Evolutionary conservation across 805 yeast genomes (phyloP).

Genomic region (Lipomyces sp.): DNA sequence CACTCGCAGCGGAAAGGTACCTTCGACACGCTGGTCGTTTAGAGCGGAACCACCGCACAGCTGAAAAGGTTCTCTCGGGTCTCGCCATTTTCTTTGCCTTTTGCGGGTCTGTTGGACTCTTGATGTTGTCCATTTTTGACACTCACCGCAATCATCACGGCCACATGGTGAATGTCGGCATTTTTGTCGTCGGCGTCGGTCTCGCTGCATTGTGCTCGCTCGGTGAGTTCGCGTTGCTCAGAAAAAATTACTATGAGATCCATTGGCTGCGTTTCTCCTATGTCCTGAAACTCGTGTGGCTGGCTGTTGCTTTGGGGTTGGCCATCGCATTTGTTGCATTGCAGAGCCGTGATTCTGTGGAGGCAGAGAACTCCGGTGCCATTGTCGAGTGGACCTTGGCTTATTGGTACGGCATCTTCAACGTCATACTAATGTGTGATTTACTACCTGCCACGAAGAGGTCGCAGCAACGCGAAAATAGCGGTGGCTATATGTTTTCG

Average conservation of each 20-base stretch:
- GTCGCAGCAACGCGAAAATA: constrained; percentile 15
- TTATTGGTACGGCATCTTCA: constrained; percentile 76
- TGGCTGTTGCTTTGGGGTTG: constrained; percentile 58
- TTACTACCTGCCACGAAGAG: constrained; percentile 47
- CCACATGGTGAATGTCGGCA: constrained; percentile 60
- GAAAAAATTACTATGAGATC: constrained; percentile 45
- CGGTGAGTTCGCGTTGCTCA: constrained; percentile 43
- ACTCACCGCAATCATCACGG: constrained; percentile 55
- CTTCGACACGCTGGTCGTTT: constrained; percentile 58
- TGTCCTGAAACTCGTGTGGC: constrained; percentile 60
- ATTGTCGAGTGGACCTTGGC: constrained; percentile 81
- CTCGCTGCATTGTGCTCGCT: constrained; percentile 48
- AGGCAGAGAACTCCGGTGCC: constrained; percentile 44
- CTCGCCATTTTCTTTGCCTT: constrained; percentile 48
- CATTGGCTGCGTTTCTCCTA: constrained; percentile 44
- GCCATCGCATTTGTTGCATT: constrained; percentile 66
- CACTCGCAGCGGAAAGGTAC: constrained; percentile 59
- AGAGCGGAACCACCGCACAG: constrained; percentile 48
- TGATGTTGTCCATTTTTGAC: constrained; percentile 71
- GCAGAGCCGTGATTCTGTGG: constrained; percentile 32
- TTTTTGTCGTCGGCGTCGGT: constrained; percentile 68
- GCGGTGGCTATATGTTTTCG: constrained; percentile 6
- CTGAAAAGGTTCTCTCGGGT: constrained; percentile 45
- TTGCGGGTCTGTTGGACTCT: constrained; percentile 67
- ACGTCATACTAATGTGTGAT: constrained; percentile 64